A percentile compares a stretch with the other conserved stretches of the same genome.
These are phyloP conservation scores for Colletotrichum echinochloae DNA, from an alignment of 2,329 filamentous ascomycete genomes.

Conservation along the genomic window DNA sequence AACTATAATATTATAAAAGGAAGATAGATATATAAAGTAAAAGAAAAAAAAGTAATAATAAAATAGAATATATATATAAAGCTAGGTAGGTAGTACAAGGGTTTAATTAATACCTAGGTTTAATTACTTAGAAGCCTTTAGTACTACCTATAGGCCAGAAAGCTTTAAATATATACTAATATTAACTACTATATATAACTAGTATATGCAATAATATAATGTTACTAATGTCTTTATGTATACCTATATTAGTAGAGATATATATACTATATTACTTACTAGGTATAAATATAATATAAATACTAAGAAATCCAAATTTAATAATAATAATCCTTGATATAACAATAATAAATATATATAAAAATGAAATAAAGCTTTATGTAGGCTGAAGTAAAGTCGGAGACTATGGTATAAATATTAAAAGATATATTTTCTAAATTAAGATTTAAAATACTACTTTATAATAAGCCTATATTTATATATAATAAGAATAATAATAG, in stretches of 20 bases:
- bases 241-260: too few species aligned
- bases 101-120: not conserved
- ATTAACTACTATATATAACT: not conserved
- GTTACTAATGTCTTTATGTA: not conserved
- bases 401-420: slow-evolving; percentile 3
- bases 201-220: not conserved
- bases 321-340: too few species aligned
- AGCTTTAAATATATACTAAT: not conserved
- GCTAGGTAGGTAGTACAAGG: not conserved
- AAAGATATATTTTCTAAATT: not conserved
- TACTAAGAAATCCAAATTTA: too few species aligned
- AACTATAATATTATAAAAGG: not conserved
- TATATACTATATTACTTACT: too few species aligned
- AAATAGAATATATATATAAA: not conserved
- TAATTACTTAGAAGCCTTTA: not conserved
- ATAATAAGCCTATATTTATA: not conserved
- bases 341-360: not conserved
- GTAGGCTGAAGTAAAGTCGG: not conserved
- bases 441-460: not conserved
- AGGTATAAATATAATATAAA: not conserved
- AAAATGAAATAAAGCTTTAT: not conserved
- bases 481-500: not conserved
- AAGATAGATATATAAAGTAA: not conserved
- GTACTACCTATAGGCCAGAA: not conserved
- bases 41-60: not conserved